phyloP scores from a whole-genome alignment of 306 rosid species.

The Cucurbita ficifolia region DNA sequence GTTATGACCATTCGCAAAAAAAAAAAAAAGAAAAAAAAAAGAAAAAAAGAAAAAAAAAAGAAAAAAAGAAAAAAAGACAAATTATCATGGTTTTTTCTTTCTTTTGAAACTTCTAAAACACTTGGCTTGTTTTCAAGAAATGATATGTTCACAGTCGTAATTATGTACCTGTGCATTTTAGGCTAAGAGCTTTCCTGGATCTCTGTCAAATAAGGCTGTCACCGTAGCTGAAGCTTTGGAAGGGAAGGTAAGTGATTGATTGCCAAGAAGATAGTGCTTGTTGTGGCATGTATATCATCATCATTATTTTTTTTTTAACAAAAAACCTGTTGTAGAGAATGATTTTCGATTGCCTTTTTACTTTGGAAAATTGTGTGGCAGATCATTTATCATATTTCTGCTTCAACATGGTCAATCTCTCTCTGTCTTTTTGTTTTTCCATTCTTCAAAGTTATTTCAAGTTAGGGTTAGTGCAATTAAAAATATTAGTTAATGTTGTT shows the following conservation, averaged over 20 bases:
- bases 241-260: constrained; percentile 65
- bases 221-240: constrained; percentile 73
- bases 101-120: background rate
- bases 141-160: background rate
- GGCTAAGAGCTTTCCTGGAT: constrained; percentile 69
- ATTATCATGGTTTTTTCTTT: background rate
- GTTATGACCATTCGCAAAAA: background rate
- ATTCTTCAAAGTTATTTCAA: background rate
- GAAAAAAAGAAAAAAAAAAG: too few species aligned
- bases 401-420: background rate
- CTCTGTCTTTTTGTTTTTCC: background rate
- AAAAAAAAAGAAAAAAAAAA: background rate
- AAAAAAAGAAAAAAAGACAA: background rate
- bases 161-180: constrained; percentile 18
- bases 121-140: background rate
- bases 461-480: background rate
- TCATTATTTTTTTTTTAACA: too few species aligned
- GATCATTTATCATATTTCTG: background rate
- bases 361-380: background rate
- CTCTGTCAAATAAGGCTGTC: constrained; percentile 55
- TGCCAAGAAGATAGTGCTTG: background rate
- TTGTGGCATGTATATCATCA: background rate
- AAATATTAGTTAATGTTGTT: background rate
- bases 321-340: background rate
- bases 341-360: background rate